Percentiles rank a stretch among this genome's conserved stretches.
Evolutionary conservation across 306 rosid genomes (phyloP).

Genomic region (Argentina anserina): DNA sequence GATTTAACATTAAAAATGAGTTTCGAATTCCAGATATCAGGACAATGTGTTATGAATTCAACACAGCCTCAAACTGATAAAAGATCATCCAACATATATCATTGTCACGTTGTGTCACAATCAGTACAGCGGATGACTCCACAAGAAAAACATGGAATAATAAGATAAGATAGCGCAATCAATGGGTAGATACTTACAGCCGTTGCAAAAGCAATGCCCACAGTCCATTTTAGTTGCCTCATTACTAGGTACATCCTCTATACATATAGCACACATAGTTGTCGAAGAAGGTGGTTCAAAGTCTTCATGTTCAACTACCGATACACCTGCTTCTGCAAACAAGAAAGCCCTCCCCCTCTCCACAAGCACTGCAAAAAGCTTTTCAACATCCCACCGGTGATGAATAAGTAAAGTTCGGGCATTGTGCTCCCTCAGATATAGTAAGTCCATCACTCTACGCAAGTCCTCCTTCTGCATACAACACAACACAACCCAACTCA

Average conservation of each 20-base stretch:
- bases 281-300: slow-evolving; percentile 32
- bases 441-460: slow-evolving; percentile 75
- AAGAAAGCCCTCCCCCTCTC: slow-evolving; percentile 55
- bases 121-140: background rate
- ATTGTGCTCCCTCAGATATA: slow-evolving; percentile 69
- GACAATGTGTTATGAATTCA: background rate
- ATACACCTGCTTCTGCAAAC: slow-evolving; percentile 77
- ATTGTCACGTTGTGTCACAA: background rate
- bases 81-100: background rate
- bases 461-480: slow-evolving; percentile 70
- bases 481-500: slow-evolving; percentile 16
- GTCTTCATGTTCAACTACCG: slow-evolving; percentile 41
- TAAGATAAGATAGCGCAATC: background rate
- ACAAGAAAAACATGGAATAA: background rate
- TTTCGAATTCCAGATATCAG: background rate
- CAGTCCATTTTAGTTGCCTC: slow-evolving; percentile 85
- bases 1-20: background rate
- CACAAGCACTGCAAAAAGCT: slow-evolving; percentile 58
- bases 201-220: slow-evolving; percentile 89
- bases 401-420: slow-evolving; percentile 84
- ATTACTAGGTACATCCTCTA: slow-evolving; percentile 57
- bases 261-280: slow-evolving; percentile 66
- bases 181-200: slow-evolving; percentile 49
- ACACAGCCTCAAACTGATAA: background rate
- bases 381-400: slow-evolving; percentile 87